phyloP scores from a whole-genome alignment of 805 yeast species.

The Sugiyamaella floridensis region DNA sequence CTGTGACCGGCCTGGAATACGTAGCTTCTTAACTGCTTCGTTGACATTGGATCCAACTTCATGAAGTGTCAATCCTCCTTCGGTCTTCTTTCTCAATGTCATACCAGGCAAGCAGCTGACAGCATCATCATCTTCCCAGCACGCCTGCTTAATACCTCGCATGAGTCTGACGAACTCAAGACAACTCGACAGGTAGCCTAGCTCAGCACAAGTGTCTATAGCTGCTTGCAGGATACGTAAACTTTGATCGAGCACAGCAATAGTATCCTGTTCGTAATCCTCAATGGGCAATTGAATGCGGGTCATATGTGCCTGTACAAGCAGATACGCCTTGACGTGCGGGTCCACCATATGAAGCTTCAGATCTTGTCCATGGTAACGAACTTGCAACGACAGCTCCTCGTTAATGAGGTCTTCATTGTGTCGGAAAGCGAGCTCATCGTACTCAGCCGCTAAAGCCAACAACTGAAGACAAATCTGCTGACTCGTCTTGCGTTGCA shows the following conservation, averaged over 20 bases:
- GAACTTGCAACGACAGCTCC: constrained; percentile 65
- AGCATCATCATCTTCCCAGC: constrained; percentile 78
- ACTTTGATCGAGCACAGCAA: constrained; percentile 88
- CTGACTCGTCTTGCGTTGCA: constrained; percentile 41
- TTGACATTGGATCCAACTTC: constrained; percentile 13
- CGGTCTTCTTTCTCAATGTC: constrained; percentile 7
- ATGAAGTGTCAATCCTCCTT: constrained; percentile 8
- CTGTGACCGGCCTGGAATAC: constrained; percentile 37
- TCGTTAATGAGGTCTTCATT: constrained; percentile 83
- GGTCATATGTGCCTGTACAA: constrained; percentile 66
- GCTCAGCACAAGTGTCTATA: constrained; percentile 81
- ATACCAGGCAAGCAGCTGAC: constrained; percentile 48
- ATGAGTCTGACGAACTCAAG: constrained; percentile 57
- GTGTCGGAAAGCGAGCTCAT: constrained; percentile 83
- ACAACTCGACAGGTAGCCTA: constrained; percentile 62
- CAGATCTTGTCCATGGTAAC: constrained; percentile 44
- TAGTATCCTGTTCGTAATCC: constrained; percentile 89
- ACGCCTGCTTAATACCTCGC: constrained; percentile 84
- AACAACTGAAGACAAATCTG: constrained; percentile 57
- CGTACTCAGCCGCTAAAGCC: constrained; percentile 69
- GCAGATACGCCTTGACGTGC: constrained; percentile 67
- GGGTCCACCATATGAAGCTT: constrained; percentile 69
- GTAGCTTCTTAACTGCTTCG: constrained; percentile 28
- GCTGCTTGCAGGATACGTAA: constrained; percentile 89
- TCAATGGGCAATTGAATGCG: constrained; percentile 82